phyloP scores from a whole-genome alignment of 2,329 filamentous ascomycete genomes.

The Cercospora zeae-maydis region DNA sequence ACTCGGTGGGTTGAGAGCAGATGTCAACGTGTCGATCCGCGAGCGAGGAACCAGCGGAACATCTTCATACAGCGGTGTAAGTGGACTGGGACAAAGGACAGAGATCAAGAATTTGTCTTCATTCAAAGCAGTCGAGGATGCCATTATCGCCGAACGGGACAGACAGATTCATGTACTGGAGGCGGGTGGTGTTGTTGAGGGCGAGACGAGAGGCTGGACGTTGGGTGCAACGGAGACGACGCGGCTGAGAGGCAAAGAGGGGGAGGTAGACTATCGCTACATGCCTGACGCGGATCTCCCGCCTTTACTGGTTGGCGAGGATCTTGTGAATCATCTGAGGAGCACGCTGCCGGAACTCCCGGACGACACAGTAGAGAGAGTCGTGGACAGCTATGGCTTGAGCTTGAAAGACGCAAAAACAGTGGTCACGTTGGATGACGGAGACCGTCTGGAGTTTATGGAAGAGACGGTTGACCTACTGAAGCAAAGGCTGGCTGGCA shows the following conservation, averaged over 20 bases:
- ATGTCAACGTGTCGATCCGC: slow-evolving; percentile 89
- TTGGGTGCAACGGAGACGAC: slow-evolving; percentile 78
- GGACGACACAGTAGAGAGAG: slow-evolving; percentile 59
- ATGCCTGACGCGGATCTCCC: slow-evolving; percentile 94
- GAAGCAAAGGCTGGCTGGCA: slow-evolving; percentile 27
- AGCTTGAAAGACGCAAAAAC: slow-evolving; percentile 79
- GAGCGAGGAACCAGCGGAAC: slow-evolving; percentile 45
- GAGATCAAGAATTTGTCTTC: slow-evolving; percentile 98
- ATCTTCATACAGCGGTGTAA: slow-evolving; percentile 55
- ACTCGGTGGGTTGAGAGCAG: slow-evolving; percentile 80
- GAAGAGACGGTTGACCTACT: slow-evolving; percentile 60
- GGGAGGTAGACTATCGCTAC: slow-evolving; percentile 95
- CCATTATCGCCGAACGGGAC: slow-evolving; percentile 84
- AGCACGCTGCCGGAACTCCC: slow-evolving; percentile 66
- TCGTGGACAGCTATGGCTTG: slow-evolving; percentile 59
- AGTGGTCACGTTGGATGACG: slow-evolving; percentile 71
- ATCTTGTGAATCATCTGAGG: slow-evolving; percentile 64
- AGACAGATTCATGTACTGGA: slow-evolving; percentile 81
- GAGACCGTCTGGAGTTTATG: slow-evolving; percentile 78
- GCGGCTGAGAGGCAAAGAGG: slow-evolving; percentile 84
- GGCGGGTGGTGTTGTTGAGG: slow-evolving; percentile 67
- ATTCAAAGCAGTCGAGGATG: slow-evolving; percentile 92
- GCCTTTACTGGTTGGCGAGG: slow-evolving; percentile 69
- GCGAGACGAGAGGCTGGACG: slow-evolving; percentile 92
- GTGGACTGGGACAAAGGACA: slow-evolving; percentile 74